These are phyloP conservation scores for Hirschfeldia incana DNA, from an alignment of 345 rosid genomes.

Conservation along the genomic window DNA sequence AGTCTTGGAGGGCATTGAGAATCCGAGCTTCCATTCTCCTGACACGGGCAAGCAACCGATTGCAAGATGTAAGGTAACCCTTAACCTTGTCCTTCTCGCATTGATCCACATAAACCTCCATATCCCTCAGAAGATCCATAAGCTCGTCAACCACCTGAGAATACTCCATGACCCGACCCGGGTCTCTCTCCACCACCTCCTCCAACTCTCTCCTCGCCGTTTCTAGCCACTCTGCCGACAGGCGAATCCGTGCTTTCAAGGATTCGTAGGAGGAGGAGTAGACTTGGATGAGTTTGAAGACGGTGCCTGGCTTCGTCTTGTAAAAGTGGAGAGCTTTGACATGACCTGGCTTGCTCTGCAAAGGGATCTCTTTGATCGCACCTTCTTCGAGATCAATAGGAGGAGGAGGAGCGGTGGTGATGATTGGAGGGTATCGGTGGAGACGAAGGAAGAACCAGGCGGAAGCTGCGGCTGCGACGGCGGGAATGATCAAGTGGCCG, in stretches of 20 bases:
- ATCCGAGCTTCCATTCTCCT: constrained; percentile 41
- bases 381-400: constrained; percentile 18
- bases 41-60: constrained; percentile 40
- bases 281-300: constrained; percentile 21
- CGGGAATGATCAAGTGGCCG: constrained; percentile 34
- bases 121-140: constrained; percentile 32
- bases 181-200: constrained; percentile 27
- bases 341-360: constrained; percentile 18
- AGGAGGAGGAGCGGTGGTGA: constrained; percentile 19
- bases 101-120: constrained; percentile 34
- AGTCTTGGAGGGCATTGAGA: constrained; percentile 28
- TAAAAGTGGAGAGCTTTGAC: constrained; percentile 31
- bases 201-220: constrained; percentile 31
- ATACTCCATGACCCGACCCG: constrained; percentile 37
- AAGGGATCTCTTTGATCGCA: constrained; percentile 29
- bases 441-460: constrained; percentile 40
- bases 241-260: constrained; percentile 35
- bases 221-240: constrained; percentile 29
- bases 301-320: constrained; percentile 26
- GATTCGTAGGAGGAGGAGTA: constrained; percentile 25
- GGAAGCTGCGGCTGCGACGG: constrained; percentile 38
- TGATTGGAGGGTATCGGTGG: constrained; percentile 28
- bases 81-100: constrained; percentile 32
- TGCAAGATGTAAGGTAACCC: constrained; percentile 37
- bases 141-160: constrained; percentile 35